These are phyloP conservation scores for Talaromyces islandicus DNA, from an alignment of 2,329 filamentous ascomycete genomes.

Conservation along the genomic window DNA sequence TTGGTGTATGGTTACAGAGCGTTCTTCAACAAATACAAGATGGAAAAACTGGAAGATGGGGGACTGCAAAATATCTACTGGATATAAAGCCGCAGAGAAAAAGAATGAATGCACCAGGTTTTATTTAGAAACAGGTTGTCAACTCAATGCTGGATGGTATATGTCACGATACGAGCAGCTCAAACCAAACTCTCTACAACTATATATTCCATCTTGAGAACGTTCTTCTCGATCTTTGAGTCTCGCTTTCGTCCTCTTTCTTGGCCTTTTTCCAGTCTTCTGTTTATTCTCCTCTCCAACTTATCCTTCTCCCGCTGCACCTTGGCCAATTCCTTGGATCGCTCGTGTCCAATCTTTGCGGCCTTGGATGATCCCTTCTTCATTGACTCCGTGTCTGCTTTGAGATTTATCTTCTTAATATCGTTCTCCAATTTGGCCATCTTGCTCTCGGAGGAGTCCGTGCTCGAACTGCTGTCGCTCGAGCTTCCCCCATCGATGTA, in stretches of 20 bases:
- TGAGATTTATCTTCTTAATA: not conserved
- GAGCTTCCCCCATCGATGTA: not conserved
- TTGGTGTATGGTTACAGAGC: slow-evolving; percentile 3
- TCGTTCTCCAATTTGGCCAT: not conserved
- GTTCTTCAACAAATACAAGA: slow-evolving; percentile 1
- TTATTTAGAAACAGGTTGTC: not conserved
- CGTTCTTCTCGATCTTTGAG: not conserved
- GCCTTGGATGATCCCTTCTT: not conserved
- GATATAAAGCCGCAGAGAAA: not conserved
- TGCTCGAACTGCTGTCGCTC: not conserved
- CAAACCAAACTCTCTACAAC: slow-evolving; percentile 1
- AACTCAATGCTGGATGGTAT: not conserved
- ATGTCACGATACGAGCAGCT: not conserved
- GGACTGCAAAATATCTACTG: slow-evolving; percentile 5
- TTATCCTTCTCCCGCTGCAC: not conserved
- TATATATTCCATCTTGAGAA: slow-evolving; percentile 7
- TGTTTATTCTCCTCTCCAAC: not conserved
- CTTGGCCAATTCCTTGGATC: not conserved
- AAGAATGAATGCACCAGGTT: not conserved
- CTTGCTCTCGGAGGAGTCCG: not conserved
- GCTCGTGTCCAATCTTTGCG: not conserved
- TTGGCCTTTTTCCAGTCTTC: not conserved
- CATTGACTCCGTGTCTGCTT: not conserved
- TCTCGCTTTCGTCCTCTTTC: not conserved
- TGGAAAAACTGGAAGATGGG: slow-evolving; percentile 6